Evolutionary conservation across 805 yeast species (phyloP), one percentile per base, ranked within the genome.

Genomic region (Blastobotrys terrestris): DNA sequence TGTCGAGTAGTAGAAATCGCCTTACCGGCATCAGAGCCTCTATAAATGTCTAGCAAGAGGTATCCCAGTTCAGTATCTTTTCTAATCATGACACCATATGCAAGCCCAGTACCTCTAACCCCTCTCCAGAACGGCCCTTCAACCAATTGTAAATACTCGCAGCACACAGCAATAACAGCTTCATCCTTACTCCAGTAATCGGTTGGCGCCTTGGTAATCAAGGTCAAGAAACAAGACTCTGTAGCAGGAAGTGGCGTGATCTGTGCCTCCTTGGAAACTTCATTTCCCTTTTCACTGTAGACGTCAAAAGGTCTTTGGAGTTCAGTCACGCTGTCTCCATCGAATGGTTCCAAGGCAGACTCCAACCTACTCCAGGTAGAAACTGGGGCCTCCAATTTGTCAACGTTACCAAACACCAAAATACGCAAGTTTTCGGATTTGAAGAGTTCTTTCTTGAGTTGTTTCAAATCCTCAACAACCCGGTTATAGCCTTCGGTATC

Each of bases 111-210:
- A 42, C 99, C 99, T 69, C 99, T 80, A 35, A 94, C 87, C 52
- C 95, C 96, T 62, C 88, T 79, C 97, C 98, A 92, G 57, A 92
- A 84, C 39, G 98, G 99, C 2, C 99, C 99, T 67, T 94, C 99
- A 16, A 88, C 89, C 39, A 89, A 85, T 58, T 84, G 86, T 52
- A 94, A 72, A 61, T 83, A 85, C 52, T 86, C 90, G 4, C 85
- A 77, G 4, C 90, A 87, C 22, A 91, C 75, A 0, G 84, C 77
- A 42, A 92, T 74, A 21, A 83, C 84, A 49, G 85, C 82, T 31
- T 83, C 73, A 60, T 91, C 96, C 18, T 74, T 71, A 47, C 81
- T 75, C 13, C 67, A 60, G 58, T 77, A 82, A 52, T 72, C 74
- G 1, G 76, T 71, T 1, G 92, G 88, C 13, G 85, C 79, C 1